phyloP scores from a whole-genome alignment of 2,329 filamentous ascomycete genomes.

The Aspergillus bombycis region DNA sequence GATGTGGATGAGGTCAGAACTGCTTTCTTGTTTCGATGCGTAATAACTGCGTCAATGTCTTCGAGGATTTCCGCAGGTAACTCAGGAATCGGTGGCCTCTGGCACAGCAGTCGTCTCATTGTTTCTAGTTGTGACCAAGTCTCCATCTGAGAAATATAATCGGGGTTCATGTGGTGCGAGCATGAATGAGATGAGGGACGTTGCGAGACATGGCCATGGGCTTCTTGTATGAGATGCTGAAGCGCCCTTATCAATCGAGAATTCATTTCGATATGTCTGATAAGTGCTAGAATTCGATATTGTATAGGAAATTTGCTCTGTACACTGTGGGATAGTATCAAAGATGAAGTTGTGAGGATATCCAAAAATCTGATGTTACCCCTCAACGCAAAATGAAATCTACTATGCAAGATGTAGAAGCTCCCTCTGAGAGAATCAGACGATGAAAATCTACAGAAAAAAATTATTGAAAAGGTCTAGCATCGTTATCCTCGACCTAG shows the following conservation, averaged over 20 bases:
- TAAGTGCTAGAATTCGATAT: not conserved
- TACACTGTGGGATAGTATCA: not conserved
- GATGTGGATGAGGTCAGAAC: conserved; percentile 15
- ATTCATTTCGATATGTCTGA: not conserved
- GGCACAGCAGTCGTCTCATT: conserved; percentile 16
- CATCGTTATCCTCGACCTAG: not conserved
- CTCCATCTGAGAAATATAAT: conserved; percentile 10
- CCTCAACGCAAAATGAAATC: not conserved
- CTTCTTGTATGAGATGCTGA: not conserved
- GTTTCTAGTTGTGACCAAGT: conserved; percentile 21
- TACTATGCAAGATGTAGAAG: not conserved
- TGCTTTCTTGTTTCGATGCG: conserved; percentile 17
- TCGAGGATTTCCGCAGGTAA: conserved; percentile 12
- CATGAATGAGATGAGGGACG: not conserved
- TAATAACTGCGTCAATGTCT: conserved; percentile 18
- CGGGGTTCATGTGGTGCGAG: not conserved
- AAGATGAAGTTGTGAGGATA: not conserved
- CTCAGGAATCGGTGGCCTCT: conserved; percentile 9
- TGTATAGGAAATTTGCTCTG: not conserved
- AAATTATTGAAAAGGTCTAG: not conserved
- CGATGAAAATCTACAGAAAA: not conserved
- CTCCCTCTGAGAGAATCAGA: not conserved
- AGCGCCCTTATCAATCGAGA: not conserved
- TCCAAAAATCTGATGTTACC: not conserved
- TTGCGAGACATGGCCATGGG: not conserved